A percentile compares a stretch with the other conserved stretches of the same genome.
Conservation (phyloP, 495 filamentous ascomycete genomes). For the Aspergillus taichungensis region DNA sequence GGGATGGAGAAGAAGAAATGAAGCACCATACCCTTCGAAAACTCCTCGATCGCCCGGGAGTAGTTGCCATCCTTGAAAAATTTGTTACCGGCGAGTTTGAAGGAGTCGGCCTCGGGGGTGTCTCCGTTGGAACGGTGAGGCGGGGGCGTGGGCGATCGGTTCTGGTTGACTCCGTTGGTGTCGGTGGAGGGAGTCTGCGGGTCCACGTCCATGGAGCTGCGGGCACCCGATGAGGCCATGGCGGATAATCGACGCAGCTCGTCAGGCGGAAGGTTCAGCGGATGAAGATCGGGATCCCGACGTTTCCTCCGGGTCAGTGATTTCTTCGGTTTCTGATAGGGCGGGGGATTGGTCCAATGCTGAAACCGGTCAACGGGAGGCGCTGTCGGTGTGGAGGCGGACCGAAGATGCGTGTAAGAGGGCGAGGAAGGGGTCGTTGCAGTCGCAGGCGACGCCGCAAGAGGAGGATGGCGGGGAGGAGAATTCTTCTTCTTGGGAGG, state of each 20-base stretch:
- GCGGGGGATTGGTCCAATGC: too few relatives aligned
- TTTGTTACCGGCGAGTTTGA: constrained; percentile 89
- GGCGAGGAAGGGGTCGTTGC: constrained; percentile 3
- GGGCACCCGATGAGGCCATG: constrained; percentile 56
- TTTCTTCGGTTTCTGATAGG: too few relatives aligned
- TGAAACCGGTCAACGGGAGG: too few relatives aligned
- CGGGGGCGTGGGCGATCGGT: constrained; percentile 59
- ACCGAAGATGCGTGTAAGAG: constrained; percentile 18
- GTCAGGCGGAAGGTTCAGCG: constrained; percentile 79
- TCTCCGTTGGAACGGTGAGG: constrained; percentile 61
- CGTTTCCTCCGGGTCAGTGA: too few relatives aligned
- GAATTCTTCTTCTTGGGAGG: constrained; percentile 10
- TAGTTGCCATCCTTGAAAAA: constrained; percentile 92
- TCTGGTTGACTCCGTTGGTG: constrained; percentile 48
- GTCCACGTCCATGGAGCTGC: constrained; percentile 74
- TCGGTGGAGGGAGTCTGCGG: constrained; percentile 21
- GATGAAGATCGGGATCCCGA: constrained; percentile 64
- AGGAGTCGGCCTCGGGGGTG: constrained; percentile 69
- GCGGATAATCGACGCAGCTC: constrained; percentile 69
- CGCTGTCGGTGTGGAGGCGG: constrained; percentile 19
- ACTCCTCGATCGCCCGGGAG: constrained; percentile 75
- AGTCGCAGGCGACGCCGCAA: constrained; percentile 3
- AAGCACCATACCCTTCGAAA: constrained; percentile 69
- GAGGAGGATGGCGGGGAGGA: constrained; percentile 9
- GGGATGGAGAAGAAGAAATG: constrained; percentile 1